phyloP scores from a whole-genome alignment of 495 filamentous ascomycete species.

The Aspergillus homomorphus region DNA sequence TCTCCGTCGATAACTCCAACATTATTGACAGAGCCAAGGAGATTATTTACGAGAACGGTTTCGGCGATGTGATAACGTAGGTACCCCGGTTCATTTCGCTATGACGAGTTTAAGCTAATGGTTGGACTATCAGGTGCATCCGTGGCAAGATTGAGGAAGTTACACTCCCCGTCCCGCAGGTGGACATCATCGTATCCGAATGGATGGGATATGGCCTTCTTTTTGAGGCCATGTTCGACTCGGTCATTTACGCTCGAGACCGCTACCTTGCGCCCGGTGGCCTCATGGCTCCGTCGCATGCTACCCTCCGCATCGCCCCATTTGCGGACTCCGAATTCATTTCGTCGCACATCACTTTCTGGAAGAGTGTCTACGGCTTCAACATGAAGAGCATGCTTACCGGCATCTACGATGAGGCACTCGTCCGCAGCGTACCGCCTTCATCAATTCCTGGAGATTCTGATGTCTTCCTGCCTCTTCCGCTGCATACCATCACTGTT shows the following conservation, averaged over 20 bases:
- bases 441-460: slow-evolving; percentile 47
- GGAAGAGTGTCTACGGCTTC: slow-evolving; percentile 63
- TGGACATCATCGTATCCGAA: slow-evolving; percentile 94
- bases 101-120: slow-evolving; percentile 1
- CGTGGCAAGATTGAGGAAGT: slow-evolving; percentile 94
- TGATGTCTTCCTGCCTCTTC: slow-evolving; percentile 52
- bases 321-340: slow-evolving; percentile 83
- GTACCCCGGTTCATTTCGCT: slow-evolving; percentile 10
- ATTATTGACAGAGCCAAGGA: slow-evolving; percentile 87
- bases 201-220: slow-evolving; percentile 97
- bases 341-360: slow-evolving; percentile 60
- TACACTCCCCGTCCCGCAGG: slow-evolving; percentile 69
- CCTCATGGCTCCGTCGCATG: slow-evolving; percentile 88
- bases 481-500: slow-evolving; percentile 53
- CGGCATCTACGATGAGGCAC: slow-evolving; percentile 58
- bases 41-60: slow-evolving; percentile 77
- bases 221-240: slow-evolving; percentile 94
- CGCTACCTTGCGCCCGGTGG: slow-evolving; percentile 73
- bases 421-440: slow-evolving; percentile 47
- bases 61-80: slow-evolving; percentile 74
- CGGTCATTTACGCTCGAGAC: slow-evolving; percentile 84
- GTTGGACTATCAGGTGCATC: slow-evolving; percentile 44
- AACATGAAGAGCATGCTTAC: slow-evolving; percentile 55
- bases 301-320: slow-evolving; percentile 79
- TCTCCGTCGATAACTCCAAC: slow-evolving; percentile 89